Base-by-base conservation (phyloP, 805 yeast genomes). In the Monosporozyma servazzii region DNA sequence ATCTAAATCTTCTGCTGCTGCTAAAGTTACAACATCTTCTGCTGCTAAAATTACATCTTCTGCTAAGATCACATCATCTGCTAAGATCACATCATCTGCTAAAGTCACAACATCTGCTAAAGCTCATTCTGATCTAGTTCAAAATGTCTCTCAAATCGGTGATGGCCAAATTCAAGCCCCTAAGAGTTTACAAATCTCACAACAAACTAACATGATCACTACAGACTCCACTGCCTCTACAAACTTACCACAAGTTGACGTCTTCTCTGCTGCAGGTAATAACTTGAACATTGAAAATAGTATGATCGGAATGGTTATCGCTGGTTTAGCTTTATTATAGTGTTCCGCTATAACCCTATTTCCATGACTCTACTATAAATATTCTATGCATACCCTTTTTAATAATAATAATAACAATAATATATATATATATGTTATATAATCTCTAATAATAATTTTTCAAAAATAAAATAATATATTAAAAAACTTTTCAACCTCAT, bases 191-290 rank as follows among this genome's bases (percentile, higher is more conserved):
- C 21, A 33, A 33, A 20, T 45, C 7, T 11, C 25, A 11, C 39
- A 31, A 33, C 27, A 45, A 20, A 25, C 45, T 8, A 23, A 36
- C n/a, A n/a, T n/a, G 23, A 47, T 44, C 13, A 21, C 20, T 27
- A 39, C 49, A 37, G 27, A 27, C 13, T 39, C 39, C 18, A 21
- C 44, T 6, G 25, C 45, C 5, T 21, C 49, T 9, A n/a, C 50
- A 30, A 39, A 45, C n/a, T 11, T 45, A 31, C 48, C 48, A 45
- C 21, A 23, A 25, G 50, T 48, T 23, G 49, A 46, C 25, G 51
- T 48, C 40, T 44, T 55, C 45, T 59, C 58, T 30, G 67, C 61
- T 45, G 57, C 55, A 46, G 52, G 51, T 27, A 52, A n/a, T 8
- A 27, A 18, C 8, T 21, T 47, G 9, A 36, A 23, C 13, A 13